Evolutionary conservation across 805 yeast species (phyloP).

Genomic region (Yarrowia hollandica): DNA sequence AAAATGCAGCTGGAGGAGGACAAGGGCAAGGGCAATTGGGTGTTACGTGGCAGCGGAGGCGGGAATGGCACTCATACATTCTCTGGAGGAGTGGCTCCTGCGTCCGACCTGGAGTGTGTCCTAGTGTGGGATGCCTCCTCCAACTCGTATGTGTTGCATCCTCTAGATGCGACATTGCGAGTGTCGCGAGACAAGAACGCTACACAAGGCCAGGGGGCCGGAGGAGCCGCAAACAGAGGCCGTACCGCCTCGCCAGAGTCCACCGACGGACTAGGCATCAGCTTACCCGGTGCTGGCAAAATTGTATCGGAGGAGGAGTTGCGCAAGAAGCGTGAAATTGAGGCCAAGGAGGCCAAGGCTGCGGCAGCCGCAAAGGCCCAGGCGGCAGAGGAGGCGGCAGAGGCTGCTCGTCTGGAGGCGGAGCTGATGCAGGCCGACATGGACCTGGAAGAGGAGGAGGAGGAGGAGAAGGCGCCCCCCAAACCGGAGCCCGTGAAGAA

Average conservation of each 20-base stretch:
- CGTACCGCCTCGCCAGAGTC: constrained; percentile 13
- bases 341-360: background rate
- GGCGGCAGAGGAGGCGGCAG: constrained; percentile 12
- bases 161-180: background rate
- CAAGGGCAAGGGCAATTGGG: constrained; percentile 21
- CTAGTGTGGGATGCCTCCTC: constrained; percentile 17
- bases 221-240: background rate
- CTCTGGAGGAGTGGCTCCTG: background rate
- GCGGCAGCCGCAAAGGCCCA: background rate
- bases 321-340: constrained; percentile 1
- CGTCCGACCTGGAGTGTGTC: constrained; percentile 8
- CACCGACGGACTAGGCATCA: constrained; percentile 4
- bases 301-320: constrained; percentile 26
- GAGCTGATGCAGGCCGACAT: constrained; percentile 20
- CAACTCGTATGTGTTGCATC: constrained; percentile 7
- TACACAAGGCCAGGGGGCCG: background rate
- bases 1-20: constrained; percentile 18
- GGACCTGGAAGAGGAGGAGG: background rate
- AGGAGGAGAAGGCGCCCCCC: background rate
- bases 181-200: constrained; percentile 15
- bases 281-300: constrained; percentile 5
- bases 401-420: constrained; percentile 6
- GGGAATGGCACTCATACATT: background rate
- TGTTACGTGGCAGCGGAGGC: background rate
- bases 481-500: background rate